Percentiles rank a stretch among this genome's conserved stretches.
Evolutionary conservation across 2,329 filamentous ascomycete species (phyloP).

Genomic region (Geosmithia putterillii): DNA sequence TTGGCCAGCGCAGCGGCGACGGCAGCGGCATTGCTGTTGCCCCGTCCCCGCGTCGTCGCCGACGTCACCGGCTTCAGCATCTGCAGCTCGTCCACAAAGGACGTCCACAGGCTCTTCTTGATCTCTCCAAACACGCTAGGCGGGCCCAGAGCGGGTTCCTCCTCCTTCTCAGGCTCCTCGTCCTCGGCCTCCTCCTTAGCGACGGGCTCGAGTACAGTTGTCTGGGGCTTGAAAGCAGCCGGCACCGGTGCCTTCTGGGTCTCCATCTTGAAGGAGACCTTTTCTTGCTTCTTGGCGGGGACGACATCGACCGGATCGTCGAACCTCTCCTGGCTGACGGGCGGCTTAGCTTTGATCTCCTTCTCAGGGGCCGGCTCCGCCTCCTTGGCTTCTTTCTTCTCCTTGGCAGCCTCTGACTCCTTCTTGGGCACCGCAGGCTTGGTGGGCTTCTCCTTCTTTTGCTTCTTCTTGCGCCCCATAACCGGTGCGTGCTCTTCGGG

Average conservation of each 20-base stretch:
- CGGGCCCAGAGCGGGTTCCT: slow-evolving; percentile 14
- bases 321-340: background rate
- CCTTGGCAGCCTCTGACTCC: slow-evolving; percentile 4
- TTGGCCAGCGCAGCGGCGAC: background rate
- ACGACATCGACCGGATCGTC: background rate
- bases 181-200: background rate
- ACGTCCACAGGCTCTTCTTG: slow-evolving; percentile 17
- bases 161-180: background rate
- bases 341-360: background rate
- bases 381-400: background rate
- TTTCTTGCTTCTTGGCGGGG: background rate
- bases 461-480: slow-evolving; percentile 71
- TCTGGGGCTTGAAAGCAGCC: background rate
- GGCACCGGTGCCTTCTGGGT: background rate
- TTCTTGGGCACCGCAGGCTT: slow-evolving; percentile 8
- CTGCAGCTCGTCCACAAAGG: slow-evolving; percentile 19
- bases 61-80: slow-evolving; percentile 22
- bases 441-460: slow-evolving; percentile 56
- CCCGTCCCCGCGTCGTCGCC: slow-evolving; percentile 12
- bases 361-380: background rate
- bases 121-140: slow-evolving; percentile 22
- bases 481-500: slow-evolving; percentile 56
- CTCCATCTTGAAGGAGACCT: background rate
- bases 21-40: slow-evolving; percentile 1
- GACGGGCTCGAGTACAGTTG: too few relatives aligned